Base-by-base conservation (phyloP, 1,284 basidiomycete species). In the Ceratobasidium sp. region DNA sequence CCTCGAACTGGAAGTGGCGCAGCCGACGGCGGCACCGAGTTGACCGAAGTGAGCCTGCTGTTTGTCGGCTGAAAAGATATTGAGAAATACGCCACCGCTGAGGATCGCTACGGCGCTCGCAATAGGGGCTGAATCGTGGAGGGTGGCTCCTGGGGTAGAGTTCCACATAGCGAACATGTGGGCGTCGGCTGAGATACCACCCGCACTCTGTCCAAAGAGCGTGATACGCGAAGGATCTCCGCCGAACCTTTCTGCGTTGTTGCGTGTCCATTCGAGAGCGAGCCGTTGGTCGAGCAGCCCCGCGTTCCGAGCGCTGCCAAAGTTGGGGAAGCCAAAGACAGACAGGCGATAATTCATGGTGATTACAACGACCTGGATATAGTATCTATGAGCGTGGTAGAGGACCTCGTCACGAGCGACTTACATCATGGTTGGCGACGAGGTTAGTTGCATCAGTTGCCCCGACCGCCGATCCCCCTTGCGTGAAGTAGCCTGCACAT, bases 161-260 rank as follows among this genome's bases (percentile, higher is more conserved):
- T 50, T 66, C 46, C 64, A 66, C 64, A 38, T 38, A 0, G 46
- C 41, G 64, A 66, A 50, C 64, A 66, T 66, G 46, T 48, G 59
- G 2, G 23, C 44, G 50, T 66, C 64, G 10, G 64, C 44, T 18
- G 64, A 66, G 18, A 50, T 66, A 23, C 46, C 86, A 1, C 89
- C 89, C 5, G 89, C 89, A 79, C 88, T 89, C 81, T 90, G 85
- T 10, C 89, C 89, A 78, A 89, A 88, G 4, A 88, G 82, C 0
- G 89, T 90, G 30, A 90, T 87, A 86, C 88, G 78, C 8, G 18
- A 55, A 23, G 81, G 81, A 80, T 90, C 88, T 1, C 89, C 89
- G 2, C 88, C 88, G 80, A 89, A 89, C 18, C 82, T 82, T 3
- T 81, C 78, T 71, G 86, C 85, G 79, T 86, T 81, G 73, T 83